Evolutionary conservation across 192 early-diverging fungal genomes (phyloP).

Genomic region (Mortierella hygrophila): DNA sequence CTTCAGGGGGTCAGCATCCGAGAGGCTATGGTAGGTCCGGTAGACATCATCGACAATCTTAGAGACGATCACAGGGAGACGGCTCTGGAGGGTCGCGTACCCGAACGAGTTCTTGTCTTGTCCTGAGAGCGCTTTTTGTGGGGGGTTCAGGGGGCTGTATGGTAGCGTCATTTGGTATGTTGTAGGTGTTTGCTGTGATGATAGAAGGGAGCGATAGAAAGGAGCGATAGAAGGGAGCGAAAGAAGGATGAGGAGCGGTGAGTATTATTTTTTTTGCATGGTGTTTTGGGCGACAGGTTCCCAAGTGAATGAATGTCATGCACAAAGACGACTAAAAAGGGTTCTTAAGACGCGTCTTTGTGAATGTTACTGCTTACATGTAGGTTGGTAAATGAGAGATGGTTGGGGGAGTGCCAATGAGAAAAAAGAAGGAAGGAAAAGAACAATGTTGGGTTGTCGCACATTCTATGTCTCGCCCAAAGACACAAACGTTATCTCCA

Average conservation of each 20-base stretch:
- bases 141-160: conserved; percentile 62
- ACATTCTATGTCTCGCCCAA: background rate
- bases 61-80: conserved; percentile 89
- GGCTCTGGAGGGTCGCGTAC: conserved; percentile 77
- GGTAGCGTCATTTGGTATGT: background rate
- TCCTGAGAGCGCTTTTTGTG: conserved; percentile 71
- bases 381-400: background rate
- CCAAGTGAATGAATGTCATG: background rate
- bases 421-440: background rate
- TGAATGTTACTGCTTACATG: background rate
- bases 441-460: background rate
- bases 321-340: background rate
- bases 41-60: conserved; percentile 82
- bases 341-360: background rate
- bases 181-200: background rate
- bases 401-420: background rate
- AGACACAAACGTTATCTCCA: background rate
- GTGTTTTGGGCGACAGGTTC: background rate
- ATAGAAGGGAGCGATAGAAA: too few species aligned
- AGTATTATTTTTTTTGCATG: background rate
- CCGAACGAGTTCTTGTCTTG: conserved; percentile 79
- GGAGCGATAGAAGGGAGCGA: background rate
- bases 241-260: background rate
- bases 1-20: conserved; percentile 31
- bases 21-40: conserved; percentile 58